A percentile compares a stretch with the other conserved stretches of the same genome.
These are phyloP conservation scores for Violaceomyces palustris DNA, from an alignment of 1,284 basidiomycete species.

Conservation along the genomic window DNA sequence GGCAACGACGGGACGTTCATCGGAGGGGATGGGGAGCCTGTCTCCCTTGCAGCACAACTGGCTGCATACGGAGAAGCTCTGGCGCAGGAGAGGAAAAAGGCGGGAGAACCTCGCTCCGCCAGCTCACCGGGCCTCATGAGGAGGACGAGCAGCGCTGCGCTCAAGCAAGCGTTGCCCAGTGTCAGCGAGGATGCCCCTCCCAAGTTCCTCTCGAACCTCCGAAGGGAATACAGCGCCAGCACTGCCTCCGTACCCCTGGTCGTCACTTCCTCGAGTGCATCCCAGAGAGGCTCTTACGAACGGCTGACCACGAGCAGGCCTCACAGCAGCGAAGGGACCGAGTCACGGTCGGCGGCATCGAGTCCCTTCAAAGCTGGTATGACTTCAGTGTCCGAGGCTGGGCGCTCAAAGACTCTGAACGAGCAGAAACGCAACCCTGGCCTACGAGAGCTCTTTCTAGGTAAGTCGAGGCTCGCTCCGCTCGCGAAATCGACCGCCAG, in stretches of 20 bases:
- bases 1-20: slow-evolving; percentile 15
- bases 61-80: slow-evolving; percentile 39
- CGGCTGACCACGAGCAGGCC: slow-evolving; percentile 15
- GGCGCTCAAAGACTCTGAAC: neutral
- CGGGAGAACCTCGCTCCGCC: slow-evolving; percentile 15
- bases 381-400: neutral
- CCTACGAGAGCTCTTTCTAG: slow-evolving; percentile 1
- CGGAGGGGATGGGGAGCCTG: slow-evolving; percentile 17
- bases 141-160: slow-evolving; percentile 22
- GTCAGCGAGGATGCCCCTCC: slow-evolving; percentile 25
- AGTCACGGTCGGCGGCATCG: too few relatives aligned
- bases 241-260: slow-evolving; percentile 12
- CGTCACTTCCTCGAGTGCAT: neutral
- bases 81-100: slow-evolving; percentile 20
- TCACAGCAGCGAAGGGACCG: slow-evolving; percentile 25
- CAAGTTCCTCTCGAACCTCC: slow-evolving; percentile 3
- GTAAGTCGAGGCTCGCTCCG: neutral
- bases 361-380: slow-evolving; percentile 4
- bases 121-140: slow-evolving; percentile 23
- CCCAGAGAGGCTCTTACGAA: slow-evolving; percentile 24
- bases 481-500: neutral
- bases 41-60: slow-evolving; percentile 24
- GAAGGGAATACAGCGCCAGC: slow-evolving; percentile 1
- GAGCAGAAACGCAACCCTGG: neutral
- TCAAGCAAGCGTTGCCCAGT: slow-evolving; percentile 24